phyloP scores from a whole-genome alignment of 2,329 filamentous ascomycete species.

The Ascochyta pisi region DNA sequence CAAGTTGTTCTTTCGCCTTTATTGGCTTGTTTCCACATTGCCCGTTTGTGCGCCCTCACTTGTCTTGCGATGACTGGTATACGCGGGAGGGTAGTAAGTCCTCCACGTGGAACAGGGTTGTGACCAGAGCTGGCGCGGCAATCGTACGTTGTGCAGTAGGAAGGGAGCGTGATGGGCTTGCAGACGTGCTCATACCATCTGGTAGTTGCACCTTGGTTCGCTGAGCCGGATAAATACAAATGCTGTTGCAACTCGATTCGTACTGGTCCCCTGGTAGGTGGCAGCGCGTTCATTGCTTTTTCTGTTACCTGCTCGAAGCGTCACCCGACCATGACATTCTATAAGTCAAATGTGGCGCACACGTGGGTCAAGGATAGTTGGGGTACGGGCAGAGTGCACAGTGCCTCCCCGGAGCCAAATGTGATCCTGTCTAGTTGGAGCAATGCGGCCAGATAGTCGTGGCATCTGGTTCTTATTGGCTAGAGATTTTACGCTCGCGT shows the following conservation, averaged over 20 bases:
- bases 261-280: conserved; percentile 8
- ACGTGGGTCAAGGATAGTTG: background rate
- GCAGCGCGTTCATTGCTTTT: conserved; percentile 10
- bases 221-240: conserved; percentile 6
- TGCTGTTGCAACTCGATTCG: conserved; percentile 4
- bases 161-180: background rate
- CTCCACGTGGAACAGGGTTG: conserved; percentile 5
- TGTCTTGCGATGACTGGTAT: conserved; percentile 5
- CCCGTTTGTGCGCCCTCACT: conserved; percentile 1
- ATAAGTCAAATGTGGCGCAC: conserved; percentile 13
- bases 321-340: conserved; percentile 12
- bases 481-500: background rate
- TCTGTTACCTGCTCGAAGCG: conserved; percentile 14
- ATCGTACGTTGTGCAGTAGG: background rate
- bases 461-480: background rate
- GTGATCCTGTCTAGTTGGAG: background rate
- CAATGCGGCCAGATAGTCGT: background rate
- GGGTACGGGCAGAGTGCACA: background rate
- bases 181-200: conserved; percentile 1
- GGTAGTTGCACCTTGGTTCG: background rate
- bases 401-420: background rate
- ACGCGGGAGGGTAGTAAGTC: background rate
- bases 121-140: conserved; percentile 3
- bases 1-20: conserved; percentile 5
- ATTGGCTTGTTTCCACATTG: conserved; percentile 4